These are phyloP conservation scores for Crithidia mellificae DNA, from an alignment of 208 protist species.

Conservation along the genomic window DNA sequence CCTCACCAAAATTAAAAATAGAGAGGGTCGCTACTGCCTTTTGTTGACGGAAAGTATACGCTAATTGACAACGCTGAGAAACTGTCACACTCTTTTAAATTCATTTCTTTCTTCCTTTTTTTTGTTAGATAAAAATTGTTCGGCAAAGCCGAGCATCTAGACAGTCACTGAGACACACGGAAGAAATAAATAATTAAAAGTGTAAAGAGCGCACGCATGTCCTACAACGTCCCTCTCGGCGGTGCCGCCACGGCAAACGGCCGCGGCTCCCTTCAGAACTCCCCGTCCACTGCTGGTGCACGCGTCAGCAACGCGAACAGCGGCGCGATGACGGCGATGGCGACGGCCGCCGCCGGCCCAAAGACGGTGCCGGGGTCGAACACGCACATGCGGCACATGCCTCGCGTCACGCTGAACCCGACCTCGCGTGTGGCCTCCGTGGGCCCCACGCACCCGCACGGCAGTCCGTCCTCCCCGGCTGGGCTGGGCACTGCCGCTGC, in stretches of 20 bases:
- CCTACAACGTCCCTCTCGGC: constrained; percentile 5
- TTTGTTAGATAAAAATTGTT: too few relatives aligned
- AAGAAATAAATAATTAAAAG: not conserved
- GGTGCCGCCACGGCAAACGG: not conserved
- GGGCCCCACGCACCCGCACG: not conserved
- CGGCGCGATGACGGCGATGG: not conserved
- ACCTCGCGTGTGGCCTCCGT: constrained; percentile 24
- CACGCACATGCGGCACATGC: constrained; percentile 12
- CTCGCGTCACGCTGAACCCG: constrained; percentile 27
- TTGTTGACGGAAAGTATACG: too few relatives aligned
- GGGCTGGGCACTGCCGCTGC: not conserved
- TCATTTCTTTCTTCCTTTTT: too few relatives aligned
- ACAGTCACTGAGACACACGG: not conserved
- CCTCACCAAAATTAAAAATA: too few relatives aligned
- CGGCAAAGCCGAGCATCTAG: too few relatives aligned
- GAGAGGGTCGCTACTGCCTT: too few relatives aligned
- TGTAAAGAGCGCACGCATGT: not conserved
- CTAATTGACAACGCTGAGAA: too few relatives aligned
- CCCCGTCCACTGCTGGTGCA: too few relatives aligned
- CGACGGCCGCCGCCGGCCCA: not conserved
- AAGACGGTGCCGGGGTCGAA: constrained; percentile 1
- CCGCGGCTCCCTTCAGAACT: not conserved
- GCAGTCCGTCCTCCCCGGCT: not conserved
- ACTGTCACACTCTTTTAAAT: too few relatives aligned
- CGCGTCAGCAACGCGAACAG: not conserved